phyloP scores from a whole-genome alignment of 148 eudicot genomes.

The Gaultheria prostrata region DNA sequence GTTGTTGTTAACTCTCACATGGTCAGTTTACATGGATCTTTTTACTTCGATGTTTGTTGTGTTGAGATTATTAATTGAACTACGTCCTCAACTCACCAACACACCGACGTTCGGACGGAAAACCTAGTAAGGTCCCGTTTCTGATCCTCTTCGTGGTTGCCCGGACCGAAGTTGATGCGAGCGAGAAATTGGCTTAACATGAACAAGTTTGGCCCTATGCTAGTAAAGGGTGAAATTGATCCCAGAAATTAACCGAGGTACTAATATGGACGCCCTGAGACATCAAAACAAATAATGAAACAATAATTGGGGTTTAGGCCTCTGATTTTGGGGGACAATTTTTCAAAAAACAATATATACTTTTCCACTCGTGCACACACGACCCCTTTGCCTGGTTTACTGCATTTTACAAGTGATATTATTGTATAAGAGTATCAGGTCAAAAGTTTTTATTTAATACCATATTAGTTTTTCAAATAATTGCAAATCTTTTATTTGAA shows the following conservation, averaged over 20 bases:
- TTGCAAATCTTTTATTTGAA: not conserved
- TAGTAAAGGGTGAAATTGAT: not conserved
- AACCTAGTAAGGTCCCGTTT: too few relatives aligned
- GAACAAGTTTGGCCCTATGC: not conserved
- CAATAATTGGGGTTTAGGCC: not conserved
- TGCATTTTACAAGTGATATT: not conserved
- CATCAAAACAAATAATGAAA: not conserved
- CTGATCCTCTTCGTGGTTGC: too few relatives aligned
- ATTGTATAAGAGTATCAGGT: not conserved
- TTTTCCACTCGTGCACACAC: not conserved
- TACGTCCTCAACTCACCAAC: too few relatives aligned
- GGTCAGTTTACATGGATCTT: not conserved
- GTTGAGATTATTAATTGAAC: too few relatives aligned
- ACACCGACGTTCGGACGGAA: too few relatives aligned
- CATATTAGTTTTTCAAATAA: not conserved
- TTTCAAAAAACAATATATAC: not conserved
- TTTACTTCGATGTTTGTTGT: too few relatives aligned
- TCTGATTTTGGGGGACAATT: slow-evolving; percentile 14
- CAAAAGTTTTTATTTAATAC: not conserved
- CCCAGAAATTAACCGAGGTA: not conserved
- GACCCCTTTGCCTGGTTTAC: not conserved
- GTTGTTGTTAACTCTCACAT: not conserved
- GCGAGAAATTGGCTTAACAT: too few relatives aligned
- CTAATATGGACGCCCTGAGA: not conserved
- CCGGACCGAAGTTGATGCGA: too few relatives aligned